Base-by-base conservation (phyloP, 495 filamentous ascomycete genomes). In the Lepraria neglecta region DNA sequence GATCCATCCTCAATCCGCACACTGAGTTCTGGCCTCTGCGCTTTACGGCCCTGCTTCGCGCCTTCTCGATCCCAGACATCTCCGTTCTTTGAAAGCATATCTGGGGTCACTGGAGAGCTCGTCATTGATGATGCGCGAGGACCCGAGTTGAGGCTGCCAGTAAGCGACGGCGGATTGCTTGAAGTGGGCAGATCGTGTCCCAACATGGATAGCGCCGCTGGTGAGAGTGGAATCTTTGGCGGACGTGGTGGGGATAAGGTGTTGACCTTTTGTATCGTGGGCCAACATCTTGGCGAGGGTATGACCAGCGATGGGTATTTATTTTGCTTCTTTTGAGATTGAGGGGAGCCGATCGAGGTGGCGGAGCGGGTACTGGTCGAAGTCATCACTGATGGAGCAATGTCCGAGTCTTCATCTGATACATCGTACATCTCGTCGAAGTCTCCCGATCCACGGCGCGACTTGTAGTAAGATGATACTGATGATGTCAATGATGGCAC, bases 401-500 rank as follows among this genome's bases (percentile, higher is more conserved):
- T 66, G 24, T 76, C 69, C 6, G 86, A 82, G 48, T 95, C 90
- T 57, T 87, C 83, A 48, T 87, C 84, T 9, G 88, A 89, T 38
- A 88, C 79, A 71, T 95, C 90, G 67, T 95, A 95, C 24, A 96
- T 73, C 61, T 94, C 90, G 68, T 94, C 90, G 69, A 91, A 92
- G 38, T 88, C 85, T 64, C 79, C 76, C 48, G 76, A 76, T 63
- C 79, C 83, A 43, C 78, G 69, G 55, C 76, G 75, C 61, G 77
- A 81, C 77, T 78, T 62, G 21, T 60, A 62, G 48, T 71, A 70
- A 40, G 71, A 68, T 19, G 65, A 69, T 51, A 65, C 60, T 2
- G 67, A 83, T 33, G 77, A 77, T 60, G 78, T 75, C 17, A 77
- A 76, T 4, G 78, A 80, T 15, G 74, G 74, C 53, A 76, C 74